These are phyloP conservation scores for Paraconiothyrium sp. DNA, from an alignment of 2,329 filamentous ascomycete genomes.

Conservation along the genomic window DNA sequence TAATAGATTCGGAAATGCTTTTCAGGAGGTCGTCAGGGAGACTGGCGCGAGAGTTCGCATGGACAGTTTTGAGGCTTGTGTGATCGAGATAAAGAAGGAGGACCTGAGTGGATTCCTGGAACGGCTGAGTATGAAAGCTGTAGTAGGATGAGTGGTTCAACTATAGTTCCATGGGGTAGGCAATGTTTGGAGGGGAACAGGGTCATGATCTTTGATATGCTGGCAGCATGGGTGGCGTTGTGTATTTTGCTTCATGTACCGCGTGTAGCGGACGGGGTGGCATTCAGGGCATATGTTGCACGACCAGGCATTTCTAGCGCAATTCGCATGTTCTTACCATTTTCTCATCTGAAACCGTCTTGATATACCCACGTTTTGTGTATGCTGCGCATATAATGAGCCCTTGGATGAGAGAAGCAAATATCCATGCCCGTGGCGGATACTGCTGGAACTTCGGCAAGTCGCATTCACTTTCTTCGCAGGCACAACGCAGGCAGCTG, in stretches of 20 bases:
- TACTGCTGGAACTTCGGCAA: too few species aligned
- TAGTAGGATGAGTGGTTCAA: conserved; percentile 62
- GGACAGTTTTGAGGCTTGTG: conserved; percentile 96
- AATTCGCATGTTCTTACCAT: neutral
- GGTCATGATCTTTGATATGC: neutral
- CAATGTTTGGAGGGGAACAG: neutral
- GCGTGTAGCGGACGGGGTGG: neutral
- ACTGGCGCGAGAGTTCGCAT: conserved; percentile 90
- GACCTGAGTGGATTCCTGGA: conserved; percentile 92
- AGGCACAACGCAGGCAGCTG: too few species aligned
- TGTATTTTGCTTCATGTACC: conserved; percentile 3
- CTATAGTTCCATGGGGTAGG: neutral
- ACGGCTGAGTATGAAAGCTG: conserved; percentile 87
- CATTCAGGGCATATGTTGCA: conserved; percentile 1
- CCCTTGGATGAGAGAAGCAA: too few species aligned
- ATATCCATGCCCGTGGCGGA: too few species aligned
- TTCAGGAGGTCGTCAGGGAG: conserved; percentile 92
- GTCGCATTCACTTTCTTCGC: too few species aligned
- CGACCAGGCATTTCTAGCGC: conserved; percentile 10
- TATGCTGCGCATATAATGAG: neutral
- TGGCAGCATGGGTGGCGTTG: conserved; percentile 4
- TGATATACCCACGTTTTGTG: neutral
- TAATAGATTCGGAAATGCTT: conserved; percentile 93
- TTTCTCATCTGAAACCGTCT: neutral
- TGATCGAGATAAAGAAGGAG: conserved; percentile 97